Evolutionary conservation across 2,329 filamentous ascomycete genomes (phyloP).

Genomic region (Fusarium staphyleae): DNA sequence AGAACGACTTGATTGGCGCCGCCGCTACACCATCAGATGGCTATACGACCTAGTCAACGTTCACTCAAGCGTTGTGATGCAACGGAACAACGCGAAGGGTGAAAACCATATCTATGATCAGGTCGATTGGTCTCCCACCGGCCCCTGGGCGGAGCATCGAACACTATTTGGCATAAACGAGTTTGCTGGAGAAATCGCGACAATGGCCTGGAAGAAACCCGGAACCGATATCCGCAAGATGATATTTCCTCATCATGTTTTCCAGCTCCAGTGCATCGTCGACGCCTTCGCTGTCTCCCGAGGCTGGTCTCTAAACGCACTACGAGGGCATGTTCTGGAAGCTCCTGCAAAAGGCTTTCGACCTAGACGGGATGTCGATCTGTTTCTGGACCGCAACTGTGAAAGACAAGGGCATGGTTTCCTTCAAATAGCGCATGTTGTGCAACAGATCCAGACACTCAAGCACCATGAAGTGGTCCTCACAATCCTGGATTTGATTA

Average conservation of each 20-base stretch:
- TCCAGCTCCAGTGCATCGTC: constrained; percentile 59
- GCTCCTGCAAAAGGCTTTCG: constrained; percentile 47
- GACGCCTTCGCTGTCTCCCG: constrained; percentile 55
- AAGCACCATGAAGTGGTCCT: background rate
- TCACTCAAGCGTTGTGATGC: constrained; percentile 50
- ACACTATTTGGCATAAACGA: constrained; percentile 54
- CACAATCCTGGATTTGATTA: constrained; percentile 6
- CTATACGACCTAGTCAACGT: constrained; percentile 59
- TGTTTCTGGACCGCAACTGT: constrained; percentile 51
- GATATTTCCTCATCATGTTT: constrained; percentile 57
- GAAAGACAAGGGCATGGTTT: constrained; percentile 32
- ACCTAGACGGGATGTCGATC: constrained; percentile 51
- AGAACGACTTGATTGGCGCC: constrained; percentile 54
- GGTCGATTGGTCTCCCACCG: constrained; percentile 52
- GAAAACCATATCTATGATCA: constrained; percentile 45
- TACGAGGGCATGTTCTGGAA: constrained; percentile 47
- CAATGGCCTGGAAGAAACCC: constrained; percentile 55
- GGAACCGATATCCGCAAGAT: constrained; percentile 47
- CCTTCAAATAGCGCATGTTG: background rate
- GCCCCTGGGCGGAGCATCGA: constrained; percentile 43
- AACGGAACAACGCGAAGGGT: constrained; percentile 47
- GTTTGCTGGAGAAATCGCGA: constrained; percentile 54
- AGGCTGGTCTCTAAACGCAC: constrained; percentile 49
- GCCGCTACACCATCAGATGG: constrained; percentile 58
- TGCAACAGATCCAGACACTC: background rate